Base-by-base conservation (phyloP, 2,329 filamentous ascomycete species). In the Graphilbum ipis-grandicollis region DNA sequence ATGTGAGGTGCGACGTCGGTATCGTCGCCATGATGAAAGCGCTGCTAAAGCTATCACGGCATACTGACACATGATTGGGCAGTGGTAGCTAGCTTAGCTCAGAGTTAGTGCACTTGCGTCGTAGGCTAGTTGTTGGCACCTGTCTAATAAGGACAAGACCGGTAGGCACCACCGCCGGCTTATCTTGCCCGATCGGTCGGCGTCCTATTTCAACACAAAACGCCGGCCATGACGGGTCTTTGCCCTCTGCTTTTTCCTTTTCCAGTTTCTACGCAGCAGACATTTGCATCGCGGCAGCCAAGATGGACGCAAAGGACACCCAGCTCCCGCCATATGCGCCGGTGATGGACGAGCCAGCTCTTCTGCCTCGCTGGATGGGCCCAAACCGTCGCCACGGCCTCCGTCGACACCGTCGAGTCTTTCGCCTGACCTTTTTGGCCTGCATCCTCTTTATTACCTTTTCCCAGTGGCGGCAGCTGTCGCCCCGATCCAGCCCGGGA, bases 401-500 rank as follows among this genome's bases (percentile, higher is more conserved):
- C 22, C 36, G 35, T 9, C 58, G 65, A 36, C 59, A 63, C 28
- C 63, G 60, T 9, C 57, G 63, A 26, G 55, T 51, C 3, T 43
- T 68, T 36, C 58, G 58, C 30, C 47, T 64, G 38, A 48, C 65
- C 31, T 57, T 51, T 7, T 43, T 71, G 6, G 57, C 58, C 9
- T 66, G 59, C 43, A 52, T 72, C n/a, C 53, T 53, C 22, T 66
- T 71, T 42, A 63, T 62, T 37, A 60, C 53, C 28, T 61, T 58
- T 41, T 56, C 57, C 5, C 59, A 62, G 41, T 63, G 59, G 59
- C 51, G 40, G 39, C 58, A 62, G 43, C 47, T 62, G 26, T 28
- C 13, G 6, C 23, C 31, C 26, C 12, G 15, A 31, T 3, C 34
- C n/a, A 14, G 5, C 26, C n/a, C n/a, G n/a, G n/a, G n/a, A n/a